Conservation (phyloP, 345 rosid genomes). For the Cardiospermum halicacabum region DNA sequence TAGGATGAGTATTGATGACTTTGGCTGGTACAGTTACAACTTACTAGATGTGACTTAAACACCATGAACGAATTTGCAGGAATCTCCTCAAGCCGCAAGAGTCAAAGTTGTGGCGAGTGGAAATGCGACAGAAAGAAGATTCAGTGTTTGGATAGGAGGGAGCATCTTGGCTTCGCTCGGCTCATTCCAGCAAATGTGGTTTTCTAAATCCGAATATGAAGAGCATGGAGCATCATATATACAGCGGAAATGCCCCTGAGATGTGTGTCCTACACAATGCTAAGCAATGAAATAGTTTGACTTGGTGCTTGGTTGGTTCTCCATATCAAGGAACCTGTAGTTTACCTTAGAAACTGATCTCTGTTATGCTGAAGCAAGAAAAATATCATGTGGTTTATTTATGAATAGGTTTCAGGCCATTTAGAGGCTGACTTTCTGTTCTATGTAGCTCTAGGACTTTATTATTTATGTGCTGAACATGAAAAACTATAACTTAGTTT, state of each 20-base stretch:
- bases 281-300: background rate
- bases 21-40: conserved; percentile 1
- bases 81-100: conserved; percentile 97
- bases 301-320: background rate
- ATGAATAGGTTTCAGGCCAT: background rate
- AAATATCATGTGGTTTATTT: background rate
- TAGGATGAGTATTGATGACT: background rate
- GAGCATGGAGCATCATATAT: conserved; percentile 96
- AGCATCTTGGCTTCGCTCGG: conserved; percentile 89
- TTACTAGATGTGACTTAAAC: conserved; percentile 16
- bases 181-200: conserved; percentile 98
- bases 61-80: conserved; percentile 41
- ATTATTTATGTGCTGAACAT: background rate
- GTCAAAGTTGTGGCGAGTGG: conserved; percentile 97
- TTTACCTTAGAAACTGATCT: conserved; percentile 2
- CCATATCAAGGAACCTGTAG: background rate
- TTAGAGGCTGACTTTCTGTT: background rate
- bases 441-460: conserved; percentile 7
- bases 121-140: conserved; percentile 90
- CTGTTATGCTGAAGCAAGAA: background rate
- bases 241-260: conserved; percentile 92
- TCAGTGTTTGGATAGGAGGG: conserved; percentile 97
- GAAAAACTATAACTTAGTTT: background rate
- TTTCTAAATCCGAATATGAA: conserved; percentile 87
- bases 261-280: conserved; percentile 1